phyloP scores from a whole-genome alignment of 257 asterid species.

The Fraxinus quadrangulata region DNA sequence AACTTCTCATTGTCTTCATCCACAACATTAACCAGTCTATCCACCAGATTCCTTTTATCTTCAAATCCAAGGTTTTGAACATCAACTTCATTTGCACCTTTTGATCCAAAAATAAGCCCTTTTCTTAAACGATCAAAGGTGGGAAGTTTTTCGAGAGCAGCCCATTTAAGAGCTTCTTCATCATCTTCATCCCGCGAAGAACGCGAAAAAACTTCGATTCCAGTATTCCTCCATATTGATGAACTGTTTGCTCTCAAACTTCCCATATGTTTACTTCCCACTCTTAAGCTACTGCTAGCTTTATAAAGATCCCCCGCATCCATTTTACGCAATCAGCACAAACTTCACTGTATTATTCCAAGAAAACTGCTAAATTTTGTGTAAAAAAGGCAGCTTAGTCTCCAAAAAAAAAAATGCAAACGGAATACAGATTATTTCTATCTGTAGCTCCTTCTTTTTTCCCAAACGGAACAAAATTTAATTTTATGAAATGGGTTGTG shows the following conservation, averaged over 20 bases:
- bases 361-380: neutral
- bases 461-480: neutral
- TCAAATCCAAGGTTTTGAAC: slow-evolving; percentile 46
- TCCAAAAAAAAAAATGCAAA: neutral
- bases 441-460: neutral
- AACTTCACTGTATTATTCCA: neutral
- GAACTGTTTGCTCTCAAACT: slow-evolving; percentile 48
- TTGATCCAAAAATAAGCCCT: slow-evolving; percentile 57
- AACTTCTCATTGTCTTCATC: slow-evolving; percentile 73
- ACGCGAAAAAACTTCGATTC: slow-evolving; percentile 42
- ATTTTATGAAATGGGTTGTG: neutral
- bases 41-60: slow-evolving; percentile 52
- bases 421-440: neutral
- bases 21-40: slow-evolving; percentile 55
- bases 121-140: slow-evolving; percentile 65
- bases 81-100: slow-evolving; percentile 51
- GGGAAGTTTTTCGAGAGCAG: slow-evolving; percentile 70
- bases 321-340: slow-evolving; percentile 22
- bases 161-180: slow-evolving; percentile 82
- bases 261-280: slow-evolving; percentile 24
- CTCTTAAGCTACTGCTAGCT: slow-evolving; percentile 47
- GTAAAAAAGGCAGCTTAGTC: neutral
- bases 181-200: slow-evolving; percentile 66
- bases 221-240: slow-evolving; percentile 49
- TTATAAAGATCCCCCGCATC: slow-evolving; percentile 36